Evolutionary conservation across 306 rosid species (phyloP).

Genomic region (Biancaea sappan): DNA sequence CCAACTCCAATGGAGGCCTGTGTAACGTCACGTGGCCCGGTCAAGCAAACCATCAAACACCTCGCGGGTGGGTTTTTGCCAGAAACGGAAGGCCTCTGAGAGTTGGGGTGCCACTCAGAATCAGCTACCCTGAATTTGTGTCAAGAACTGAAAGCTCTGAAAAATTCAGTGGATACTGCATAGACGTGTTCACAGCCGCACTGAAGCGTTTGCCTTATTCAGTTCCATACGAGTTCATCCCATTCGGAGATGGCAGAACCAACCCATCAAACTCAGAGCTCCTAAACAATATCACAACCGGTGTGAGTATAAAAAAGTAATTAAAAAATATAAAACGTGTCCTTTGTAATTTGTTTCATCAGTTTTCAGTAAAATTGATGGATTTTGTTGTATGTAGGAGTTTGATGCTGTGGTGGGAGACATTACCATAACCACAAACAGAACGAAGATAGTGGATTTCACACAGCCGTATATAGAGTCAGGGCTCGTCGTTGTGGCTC

Average conservation of each 20-base stretch:
- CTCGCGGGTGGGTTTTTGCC: slow-evolving; percentile 75
- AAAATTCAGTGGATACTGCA: slow-evolving; percentile 53
- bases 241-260: slow-evolving; percentile 39
- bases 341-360: not conserved
- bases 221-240: slow-evolving; percentile 33
- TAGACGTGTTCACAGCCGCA: slow-evolving; percentile 52
- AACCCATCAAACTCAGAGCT: slow-evolving; percentile 24
- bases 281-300: slow-evolving; percentile 39
- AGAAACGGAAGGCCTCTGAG: slow-evolving; percentile 55
- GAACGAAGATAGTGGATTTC: slow-evolving; percentile 64
- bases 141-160: slow-evolving; percentile 41
- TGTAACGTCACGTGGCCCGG: slow-evolving; percentile 58
- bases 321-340: not conserved
- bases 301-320: slow-evolving; percentile 29
- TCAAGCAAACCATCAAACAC: slow-evolving; percentile 41
- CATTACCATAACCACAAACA: slow-evolving; percentile 54
- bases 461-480: slow-evolving; percentile 70
- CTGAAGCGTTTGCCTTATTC: slow-evolving; percentile 24
- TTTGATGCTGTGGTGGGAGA: slow-evolving; percentile 66
- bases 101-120: slow-evolving; percentile 55
- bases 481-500: slow-evolving; percentile 65
- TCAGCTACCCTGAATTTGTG: slow-evolving; percentile 49
- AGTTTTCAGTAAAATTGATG: not conserved
- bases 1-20: slow-evolving; percentile 40
- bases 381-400: slow-evolving; percentile 23